These are phyloP conservation scores for Colletotrichum sp. DNA, from an alignment of 2,329 filamentous ascomycete species.

Conservation along the genomic window DNA sequence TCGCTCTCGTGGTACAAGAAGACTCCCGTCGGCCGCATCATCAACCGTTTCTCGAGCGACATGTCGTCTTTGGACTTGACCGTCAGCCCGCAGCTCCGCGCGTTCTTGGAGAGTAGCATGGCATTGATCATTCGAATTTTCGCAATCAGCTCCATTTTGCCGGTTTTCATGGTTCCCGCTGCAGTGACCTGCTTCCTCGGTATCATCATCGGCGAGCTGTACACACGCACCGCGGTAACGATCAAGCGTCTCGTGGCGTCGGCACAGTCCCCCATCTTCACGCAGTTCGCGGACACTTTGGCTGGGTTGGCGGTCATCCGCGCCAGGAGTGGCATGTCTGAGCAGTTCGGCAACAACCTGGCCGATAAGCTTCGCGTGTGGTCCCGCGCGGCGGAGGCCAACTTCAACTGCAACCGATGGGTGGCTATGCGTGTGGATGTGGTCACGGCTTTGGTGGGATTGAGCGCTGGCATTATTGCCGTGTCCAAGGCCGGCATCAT, in stretches of 20 bases:
- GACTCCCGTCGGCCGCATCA: constrained; percentile 55
- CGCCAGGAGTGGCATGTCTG: constrained; percentile 43
- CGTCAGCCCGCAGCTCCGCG: constrained; percentile 49
- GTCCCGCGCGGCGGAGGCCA: constrained; percentile 51
- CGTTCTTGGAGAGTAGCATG: constrained; percentile 45
- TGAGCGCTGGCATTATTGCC: constrained; percentile 57
- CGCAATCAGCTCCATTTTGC: constrained; percentile 56
- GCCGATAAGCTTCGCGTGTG: constrained; percentile 54
- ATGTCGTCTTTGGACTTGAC: constrained; percentile 59
- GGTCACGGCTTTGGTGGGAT: constrained; percentile 56
- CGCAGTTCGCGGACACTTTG: constrained; percentile 59
- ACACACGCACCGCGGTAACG: constrained; percentile 53
- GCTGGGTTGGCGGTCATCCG: constrained; percentile 57
- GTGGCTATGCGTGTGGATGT: constrained; percentile 59
- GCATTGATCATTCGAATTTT: constrained; percentile 50
- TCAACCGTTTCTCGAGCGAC: constrained; percentile 62
- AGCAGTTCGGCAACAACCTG: constrained; percentile 51
- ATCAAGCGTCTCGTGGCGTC: constrained; percentile 51
- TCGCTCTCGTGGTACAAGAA: constrained; percentile 63
- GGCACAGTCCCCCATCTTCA: constrained; percentile 59
- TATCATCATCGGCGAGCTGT: constrained; percentile 52
- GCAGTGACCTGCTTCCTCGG: constrained; percentile 49
- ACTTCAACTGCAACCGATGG: constrained; percentile 63
- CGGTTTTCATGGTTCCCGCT: constrained; percentile 53
- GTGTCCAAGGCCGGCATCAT: constrained; percentile 50